Base-by-base conservation (phyloP, 352 stramenopile genomes). In the Blastocystis sp. region DNA sequence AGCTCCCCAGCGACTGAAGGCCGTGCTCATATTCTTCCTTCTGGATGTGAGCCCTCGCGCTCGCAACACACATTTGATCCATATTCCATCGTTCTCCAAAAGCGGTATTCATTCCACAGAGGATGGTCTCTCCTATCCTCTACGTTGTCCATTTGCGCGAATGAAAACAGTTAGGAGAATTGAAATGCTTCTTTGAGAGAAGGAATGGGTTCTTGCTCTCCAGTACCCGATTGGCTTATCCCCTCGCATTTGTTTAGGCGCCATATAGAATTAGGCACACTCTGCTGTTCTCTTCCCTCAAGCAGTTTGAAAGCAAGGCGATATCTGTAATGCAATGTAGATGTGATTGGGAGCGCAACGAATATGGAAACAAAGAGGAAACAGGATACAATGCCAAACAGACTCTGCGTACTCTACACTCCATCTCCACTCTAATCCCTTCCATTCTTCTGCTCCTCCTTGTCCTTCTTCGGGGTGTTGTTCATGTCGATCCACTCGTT, bases 401-500 rank as follows among this genome's bases (percentile, higher is more conserved):
- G 14, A 21, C 2, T n/a, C 14, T 71, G 9, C 52, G 10, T 10
- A 21, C 19, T 19, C 52, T 61, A 9, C 14, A 43, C 14, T 71
- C 23, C 40, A 71, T 19, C 64, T n/a, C 28, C 23, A 48, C 23
- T 48, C 14, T n/a, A 9, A n/a, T 66, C 28, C 64, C 48, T 71
- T 41, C 64, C 64, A 21, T 23, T 19, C 40, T 38, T 38, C 64
- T 38, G 34, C 17, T 69, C 40, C 62, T 77, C 66, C 2, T 81
- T 38, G 40, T 81, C 71, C 28, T 81, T 81, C 56, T 81, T 81
- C 17, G 71, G 71, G 23, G 71, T 81, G n/a, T 60, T 81, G 28
- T 21, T 81, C 71, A 41, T 81, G 43, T 81, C 71, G 66, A 81
- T 81, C 71, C 71, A 81, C 10, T 81, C 71, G 59, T 81, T 81